A percentile compares a stretch with the other conserved stretches of the same genome.
Conservation (phyloP, 2,329 filamentous ascomycete genomes). For the Lanzia echinophila region DNA sequence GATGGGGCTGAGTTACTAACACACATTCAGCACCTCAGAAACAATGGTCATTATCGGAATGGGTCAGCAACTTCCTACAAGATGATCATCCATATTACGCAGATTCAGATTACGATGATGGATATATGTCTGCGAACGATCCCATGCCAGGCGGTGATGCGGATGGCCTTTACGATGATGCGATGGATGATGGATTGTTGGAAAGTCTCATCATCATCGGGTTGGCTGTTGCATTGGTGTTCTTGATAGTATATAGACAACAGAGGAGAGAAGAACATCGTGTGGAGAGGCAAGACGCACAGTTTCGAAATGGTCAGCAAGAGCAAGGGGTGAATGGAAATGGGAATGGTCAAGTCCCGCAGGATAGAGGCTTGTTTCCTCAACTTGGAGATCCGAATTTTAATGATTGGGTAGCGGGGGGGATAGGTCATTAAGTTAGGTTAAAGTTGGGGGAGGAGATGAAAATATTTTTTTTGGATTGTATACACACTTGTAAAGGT, state of each 20-base stretch:
- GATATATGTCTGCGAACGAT: constrained; percentile 41
- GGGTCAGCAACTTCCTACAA: constrained; percentile 79
- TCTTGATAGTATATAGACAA: constrained; percentile 76
- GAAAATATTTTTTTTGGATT: not conserved
- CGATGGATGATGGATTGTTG: constrained; percentile 70
- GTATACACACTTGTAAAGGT: not conserved
- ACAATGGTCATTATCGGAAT: constrained; percentile 74
- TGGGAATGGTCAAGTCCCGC: constrained; percentile 22
- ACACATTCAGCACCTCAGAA: constrained; percentile 53
- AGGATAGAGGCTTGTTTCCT: constrained; percentile 55
- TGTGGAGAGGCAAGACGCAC: constrained; percentile 31
- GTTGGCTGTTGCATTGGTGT: constrained; percentile 65
- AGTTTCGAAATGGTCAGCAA: constrained; percentile 7
- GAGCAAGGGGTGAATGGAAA: constrained; percentile 16
- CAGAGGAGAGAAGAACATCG: constrained; percentile 55
- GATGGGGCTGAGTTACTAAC: constrained; percentile 38
- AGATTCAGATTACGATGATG: constrained; percentile 43
- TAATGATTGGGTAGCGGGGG: constrained; percentile 56
- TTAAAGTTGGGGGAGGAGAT: not conserved
- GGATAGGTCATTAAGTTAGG: constrained; percentile 50
- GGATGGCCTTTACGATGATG: constrained; percentile 51
- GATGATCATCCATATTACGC: constrained; percentile 54
- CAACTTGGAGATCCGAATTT: constrained; percentile 60
- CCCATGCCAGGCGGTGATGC: constrained; percentile 49
- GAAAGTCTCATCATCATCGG: constrained; percentile 81